These are phyloP conservation scores for Trichophyton rubrum DNA, from an alignment of 2,329 filamentous ascomycete species.

Conservation along the genomic window DNA sequence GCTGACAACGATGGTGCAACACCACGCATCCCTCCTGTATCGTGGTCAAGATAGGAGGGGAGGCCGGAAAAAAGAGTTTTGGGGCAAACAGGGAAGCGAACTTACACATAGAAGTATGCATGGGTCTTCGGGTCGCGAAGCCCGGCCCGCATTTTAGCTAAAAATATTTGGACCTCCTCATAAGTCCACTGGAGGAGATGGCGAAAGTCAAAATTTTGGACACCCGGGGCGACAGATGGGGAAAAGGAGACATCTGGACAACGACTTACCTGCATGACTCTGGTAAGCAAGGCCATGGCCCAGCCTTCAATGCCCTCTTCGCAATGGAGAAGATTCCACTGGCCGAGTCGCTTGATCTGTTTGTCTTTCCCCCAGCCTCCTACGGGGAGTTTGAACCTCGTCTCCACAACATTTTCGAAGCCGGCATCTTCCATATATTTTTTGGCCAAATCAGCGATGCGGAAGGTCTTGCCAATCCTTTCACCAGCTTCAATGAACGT, in stretches of 20 bases:
- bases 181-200: conserved; percentile 15
- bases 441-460: conserved; percentile 15
- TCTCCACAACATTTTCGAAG: conserved; percentile 21
- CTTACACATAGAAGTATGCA: conserved; percentile 13
- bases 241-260: not conserved
- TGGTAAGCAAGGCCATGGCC: conserved; percentile 6
- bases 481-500: conserved; percentile 21
- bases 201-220: not conserved
- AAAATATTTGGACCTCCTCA: conserved; percentile 16
- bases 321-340: conserved; percentile 6
- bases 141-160: conserved; percentile 17
- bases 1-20: not conserved
- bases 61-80: not conserved
- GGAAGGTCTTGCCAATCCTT: conserved; percentile 21
- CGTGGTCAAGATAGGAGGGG: not conserved
- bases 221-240: conserved; percentile 11
- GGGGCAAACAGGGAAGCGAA: not conserved
- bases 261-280: conserved; percentile 6
- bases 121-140: conserved; percentile 16
- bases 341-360: conserved; percentile 7
- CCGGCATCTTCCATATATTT: conserved; percentile 20
- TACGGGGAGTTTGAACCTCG: conserved; percentile 20
- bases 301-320: conserved; percentile 15
- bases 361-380: conserved; percentile 19
- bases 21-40: not conserved